Conservation (phyloP, 2,329 filamentous ascomycete species). For the Graphilbum sp. region DNA sequence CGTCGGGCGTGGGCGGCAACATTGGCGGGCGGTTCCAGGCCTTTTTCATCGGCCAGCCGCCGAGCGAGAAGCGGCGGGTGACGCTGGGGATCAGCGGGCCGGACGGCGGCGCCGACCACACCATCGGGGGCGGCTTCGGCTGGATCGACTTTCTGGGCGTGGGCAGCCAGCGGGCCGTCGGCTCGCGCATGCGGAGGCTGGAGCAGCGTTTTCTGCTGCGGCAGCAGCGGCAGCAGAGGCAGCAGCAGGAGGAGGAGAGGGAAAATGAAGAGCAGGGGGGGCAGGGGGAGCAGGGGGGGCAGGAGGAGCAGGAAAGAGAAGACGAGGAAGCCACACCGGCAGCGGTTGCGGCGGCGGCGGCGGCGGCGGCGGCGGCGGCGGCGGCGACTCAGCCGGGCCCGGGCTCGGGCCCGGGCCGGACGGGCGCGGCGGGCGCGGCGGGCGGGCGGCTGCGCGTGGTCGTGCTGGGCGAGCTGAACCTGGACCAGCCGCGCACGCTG, state of each 20-base stretch:
- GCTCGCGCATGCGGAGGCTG: conserved; percentile 66
- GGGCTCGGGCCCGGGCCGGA: no score
- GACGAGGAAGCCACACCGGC: no score
- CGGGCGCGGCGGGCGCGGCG: no score
- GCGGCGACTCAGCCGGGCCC: no score
- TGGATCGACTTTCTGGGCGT: conserved; percentile 95
- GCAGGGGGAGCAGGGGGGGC: conserved; percentile 10
- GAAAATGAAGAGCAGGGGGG: conserved; percentile 15
- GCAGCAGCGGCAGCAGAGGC: conserved; percentile 9
- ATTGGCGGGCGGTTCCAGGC: conserved; percentile 87
- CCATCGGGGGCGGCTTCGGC: conserved; percentile 69
- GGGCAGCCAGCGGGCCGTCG: conserved; percentile 73
- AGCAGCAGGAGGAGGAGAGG: conserved; percentile 2
- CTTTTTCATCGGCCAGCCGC: conserved; percentile 81
- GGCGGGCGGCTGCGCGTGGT: conserved; percentile 39
- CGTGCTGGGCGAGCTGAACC: conserved; percentile 71
- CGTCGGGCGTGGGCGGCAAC: conserved; percentile 70
- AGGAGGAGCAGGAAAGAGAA: not conserved
- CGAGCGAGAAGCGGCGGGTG: conserved; percentile 66
- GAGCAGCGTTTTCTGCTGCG: conserved; percentile 48
- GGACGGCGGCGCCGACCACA: conserved; percentile 40
- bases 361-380: no score
- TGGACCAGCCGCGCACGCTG: conserved; percentile 70
- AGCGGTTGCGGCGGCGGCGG: no score
- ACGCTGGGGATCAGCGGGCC: conserved; percentile 56